Percentiles rank a stretch among this genome's conserved stretches.
phyloP scores from a whole-genome alignment of 345 rosid genomes.

The Pelargonium nanum region DNA sequence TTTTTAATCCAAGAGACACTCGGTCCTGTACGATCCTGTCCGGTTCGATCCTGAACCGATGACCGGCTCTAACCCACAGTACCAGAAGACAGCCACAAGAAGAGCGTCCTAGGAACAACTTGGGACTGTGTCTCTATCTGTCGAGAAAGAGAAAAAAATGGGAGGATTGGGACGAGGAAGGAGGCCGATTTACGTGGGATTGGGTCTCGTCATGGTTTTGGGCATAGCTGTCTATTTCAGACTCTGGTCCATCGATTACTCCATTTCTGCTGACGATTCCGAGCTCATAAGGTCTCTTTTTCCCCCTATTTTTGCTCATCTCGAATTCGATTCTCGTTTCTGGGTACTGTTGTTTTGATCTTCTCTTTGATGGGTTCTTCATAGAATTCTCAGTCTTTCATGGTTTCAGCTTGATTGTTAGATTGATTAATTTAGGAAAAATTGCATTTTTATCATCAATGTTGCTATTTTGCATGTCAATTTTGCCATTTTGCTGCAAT shows the following conservation, averaged over 20 bases:
- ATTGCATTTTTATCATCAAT: too few species aligned
- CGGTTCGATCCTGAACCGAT: too few species aligned
- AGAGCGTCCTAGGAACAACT: neutral
- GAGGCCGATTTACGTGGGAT: slow-evolving; percentile 33
- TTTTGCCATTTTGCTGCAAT: neutral
- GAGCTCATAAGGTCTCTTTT: slow-evolving; percentile 51
- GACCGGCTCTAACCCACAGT: too few species aligned
- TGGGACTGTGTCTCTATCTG: neutral
- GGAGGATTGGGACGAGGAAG: slow-evolving; percentile 31
- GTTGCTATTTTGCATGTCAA: neutral
- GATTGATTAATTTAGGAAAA: neutral
- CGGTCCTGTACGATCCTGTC: too few species aligned
- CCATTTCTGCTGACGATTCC: slow-evolving; percentile 49
- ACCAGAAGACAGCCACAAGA: too few species aligned
- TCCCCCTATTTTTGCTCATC: neutral
- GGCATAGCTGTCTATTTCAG: slow-evolving; percentile 57
- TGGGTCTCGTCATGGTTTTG: slow-evolving; percentile 41
- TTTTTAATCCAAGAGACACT: too few species aligned
- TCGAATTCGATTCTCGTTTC: neutral
- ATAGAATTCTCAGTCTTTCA: neutral
- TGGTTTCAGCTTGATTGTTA: neutral
- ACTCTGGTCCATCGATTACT: slow-evolving; percentile 73
- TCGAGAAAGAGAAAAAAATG: slow-evolving; percentile 8
- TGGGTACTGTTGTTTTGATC: neutral
- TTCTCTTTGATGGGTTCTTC: neutral